Conservation (phyloP, 2,329 filamentous ascomycete species). For the Fusarium sp. region DNA sequence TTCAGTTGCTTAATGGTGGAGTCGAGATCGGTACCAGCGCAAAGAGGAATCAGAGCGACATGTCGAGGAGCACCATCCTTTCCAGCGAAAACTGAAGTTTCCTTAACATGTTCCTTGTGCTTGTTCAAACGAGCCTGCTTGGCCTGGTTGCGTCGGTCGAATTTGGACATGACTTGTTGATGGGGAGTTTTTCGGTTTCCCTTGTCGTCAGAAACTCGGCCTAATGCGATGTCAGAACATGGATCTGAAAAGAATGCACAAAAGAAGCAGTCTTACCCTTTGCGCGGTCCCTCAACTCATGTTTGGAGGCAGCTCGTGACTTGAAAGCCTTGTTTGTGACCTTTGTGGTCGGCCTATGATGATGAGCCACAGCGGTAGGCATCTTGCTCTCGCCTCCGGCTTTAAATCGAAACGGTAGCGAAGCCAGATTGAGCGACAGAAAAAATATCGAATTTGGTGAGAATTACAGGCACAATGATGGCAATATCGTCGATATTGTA, state of each 20-base stretch:
- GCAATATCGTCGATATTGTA: constrained; percentile 46
- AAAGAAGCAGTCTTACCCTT: constrained; percentile 72
- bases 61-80: constrained; percentile 88
- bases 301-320: constrained; percentile 89
- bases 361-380: constrained; percentile 79
- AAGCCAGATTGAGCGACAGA: constrained; percentile 66
- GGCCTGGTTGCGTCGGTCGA: constrained; percentile 93
- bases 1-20: constrained; percentile 79
- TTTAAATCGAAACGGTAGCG: constrained; percentile 89
- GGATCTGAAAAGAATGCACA: neutral
- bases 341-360: constrained; percentile 95
- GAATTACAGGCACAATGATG: constrained; percentile 36
- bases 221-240: constrained; percentile 56
- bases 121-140: constrained; percentile 90
- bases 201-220: constrained; percentile 81
- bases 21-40: constrained; percentile 75
- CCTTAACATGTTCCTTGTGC: constrained; percentile 83
- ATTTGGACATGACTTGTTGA: constrained; percentile 97
- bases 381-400: constrained; percentile 79
- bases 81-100: constrained; percentile 85
- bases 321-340: constrained; percentile 90
- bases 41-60: constrained; percentile 88
- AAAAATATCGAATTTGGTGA: constrained; percentile 22
- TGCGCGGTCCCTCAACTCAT: constrained; percentile 82
- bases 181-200: constrained; percentile 87